A percentile compares a stretch with the other conserved stretches of the same genome.
These are phyloP conservation scores for Prunus mume DNA, from an alignment of 306 rosid genomes.

Conservation along the genomic window DNA sequence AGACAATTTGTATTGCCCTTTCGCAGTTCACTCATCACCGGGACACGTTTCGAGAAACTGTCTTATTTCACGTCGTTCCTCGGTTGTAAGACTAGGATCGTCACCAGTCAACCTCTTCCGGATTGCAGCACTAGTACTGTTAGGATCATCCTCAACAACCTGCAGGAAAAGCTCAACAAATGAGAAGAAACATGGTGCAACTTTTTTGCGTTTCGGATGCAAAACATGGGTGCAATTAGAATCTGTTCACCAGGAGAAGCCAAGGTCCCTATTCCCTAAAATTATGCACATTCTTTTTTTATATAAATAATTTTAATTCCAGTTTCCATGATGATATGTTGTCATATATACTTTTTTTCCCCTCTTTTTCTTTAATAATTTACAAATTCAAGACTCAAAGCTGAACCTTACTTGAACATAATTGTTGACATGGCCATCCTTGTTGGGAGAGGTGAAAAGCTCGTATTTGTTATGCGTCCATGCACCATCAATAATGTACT, in stretches of 20 bases:
- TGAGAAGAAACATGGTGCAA: not conserved
- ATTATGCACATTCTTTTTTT: not conserved
- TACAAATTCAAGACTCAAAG: not conserved
- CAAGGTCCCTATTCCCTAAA: not conserved
- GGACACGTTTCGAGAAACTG: slow-evolving; percentile 63
- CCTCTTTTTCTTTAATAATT: not conserved
- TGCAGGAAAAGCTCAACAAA: slow-evolving; percentile 21
- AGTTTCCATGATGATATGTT: not conserved
- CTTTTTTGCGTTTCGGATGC: too few relatives aligned
- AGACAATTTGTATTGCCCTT: not conserved
- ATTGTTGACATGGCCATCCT: slow-evolving; percentile 89
- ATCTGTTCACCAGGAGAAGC: not conserved
- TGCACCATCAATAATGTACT: slow-evolving; percentile 80
- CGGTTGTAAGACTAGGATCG: slow-evolving; percentile 57
- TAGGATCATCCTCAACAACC: slow-evolving; percentile 54
- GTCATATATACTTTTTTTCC: not conserved
- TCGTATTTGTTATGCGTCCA: slow-evolving; percentile 60
- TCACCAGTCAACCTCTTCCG: slow-evolving; percentile 56
- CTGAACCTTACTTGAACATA: slow-evolving; percentile 57
- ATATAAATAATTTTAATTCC: not conserved
- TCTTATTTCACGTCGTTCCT: slow-evolving; percentile 60
- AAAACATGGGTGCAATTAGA: not conserved
- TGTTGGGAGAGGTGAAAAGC: slow-evolving; percentile 56
- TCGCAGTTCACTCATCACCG: slow-evolving; percentile 38
- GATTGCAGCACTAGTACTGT: slow-evolving; percentile 38